Evolutionary conservation across 2,329 filamentous ascomycete genomes (phyloP).

Genomic region (Anthostomella pinea): DNA sequence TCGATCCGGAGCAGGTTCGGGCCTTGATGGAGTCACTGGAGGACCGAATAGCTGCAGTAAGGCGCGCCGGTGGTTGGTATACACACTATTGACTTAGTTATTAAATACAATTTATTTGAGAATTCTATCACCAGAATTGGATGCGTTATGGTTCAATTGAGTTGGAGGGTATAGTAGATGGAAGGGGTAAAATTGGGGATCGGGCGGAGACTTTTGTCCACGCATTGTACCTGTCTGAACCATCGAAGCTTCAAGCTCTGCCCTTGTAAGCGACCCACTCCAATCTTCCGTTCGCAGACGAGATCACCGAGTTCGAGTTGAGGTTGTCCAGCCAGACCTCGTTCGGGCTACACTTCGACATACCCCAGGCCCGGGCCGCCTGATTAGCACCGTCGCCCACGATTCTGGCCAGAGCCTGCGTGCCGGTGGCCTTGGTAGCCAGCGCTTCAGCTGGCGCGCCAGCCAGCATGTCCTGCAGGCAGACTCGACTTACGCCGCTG

Average conservation of each 20-base stretch:
- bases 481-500: slow-evolving; percentile 14
- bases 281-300: slow-evolving; percentile 11
- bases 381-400: slow-evolving; percentile 10
- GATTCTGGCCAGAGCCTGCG: slow-evolving; percentile 5
- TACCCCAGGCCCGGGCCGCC: slow-evolving; percentile 9
- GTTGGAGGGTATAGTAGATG: no score
- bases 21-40: no score
- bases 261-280: slow-evolving; percentile 12
- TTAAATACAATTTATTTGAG: no score
- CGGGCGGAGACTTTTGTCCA: no score
- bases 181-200: no score
- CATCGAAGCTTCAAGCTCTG: slow-evolving; percentile 7
- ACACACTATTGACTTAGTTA: no score
- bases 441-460: slow-evolving; percentile 20
- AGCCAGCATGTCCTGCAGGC: slow-evolving; percentile 16
- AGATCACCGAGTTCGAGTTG: slow-evolving; percentile 6
- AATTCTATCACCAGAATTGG: no score
- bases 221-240: no score
- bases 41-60: no score
- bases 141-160: no score
- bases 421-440: slow-evolving; percentile 10
- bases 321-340: slow-evolving; percentile 9
- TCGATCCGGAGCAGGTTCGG: no score
- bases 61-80: no score
- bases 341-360: slow-evolving; percentile 7